A percentile compares a stretch with the other conserved stretches of the same genome.
phyloP scores from a whole-genome alignment of 352 stramenopile genomes.

The Pythium dissimile region DNA sequence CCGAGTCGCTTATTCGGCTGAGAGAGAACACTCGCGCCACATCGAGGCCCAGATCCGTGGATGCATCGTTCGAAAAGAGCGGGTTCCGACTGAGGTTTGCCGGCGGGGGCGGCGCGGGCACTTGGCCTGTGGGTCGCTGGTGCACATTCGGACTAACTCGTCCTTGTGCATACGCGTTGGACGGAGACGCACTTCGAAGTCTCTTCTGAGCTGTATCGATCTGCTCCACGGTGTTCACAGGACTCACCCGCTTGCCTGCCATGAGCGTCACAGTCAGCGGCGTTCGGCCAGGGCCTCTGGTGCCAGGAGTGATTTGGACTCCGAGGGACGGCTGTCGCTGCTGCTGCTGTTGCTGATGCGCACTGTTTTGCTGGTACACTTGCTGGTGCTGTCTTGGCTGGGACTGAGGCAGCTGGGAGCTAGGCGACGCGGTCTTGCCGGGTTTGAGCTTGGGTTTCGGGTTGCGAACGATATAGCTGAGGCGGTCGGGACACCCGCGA shows the following conservation, averaged over 20 bases:
- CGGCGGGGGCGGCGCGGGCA: slow-evolving; percentile 5
- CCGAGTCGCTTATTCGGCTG: slow-evolving; percentile 23
- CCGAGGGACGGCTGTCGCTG: slow-evolving; percentile 8
- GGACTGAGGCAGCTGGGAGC: background rate
- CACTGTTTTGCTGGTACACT: slow-evolving; percentile 4
- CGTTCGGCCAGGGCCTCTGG: slow-evolving; percentile 1
- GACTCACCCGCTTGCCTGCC: slow-evolving; percentile 22
- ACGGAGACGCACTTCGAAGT: slow-evolving; percentile 2
- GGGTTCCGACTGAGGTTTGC: slow-evolving; percentile 31
- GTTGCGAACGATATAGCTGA: slow-evolving; percentile 56
- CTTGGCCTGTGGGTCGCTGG: background rate
- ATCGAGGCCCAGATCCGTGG: slow-evolving; percentile 23
- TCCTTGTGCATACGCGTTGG: background rate
- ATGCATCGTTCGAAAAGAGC: slow-evolving; percentile 54
- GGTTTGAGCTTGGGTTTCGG: slow-evolving; percentile 27
- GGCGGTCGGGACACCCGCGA: slow-evolving; percentile 37
- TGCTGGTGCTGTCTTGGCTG: background rate
- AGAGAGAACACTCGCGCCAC: slow-evolving; percentile 22
- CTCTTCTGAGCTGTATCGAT: slow-evolving; percentile 12
- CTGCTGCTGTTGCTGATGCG: background rate
- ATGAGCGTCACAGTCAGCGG: slow-evolving; percentile 53
- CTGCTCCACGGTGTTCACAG: background rate
- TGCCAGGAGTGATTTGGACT: slow-evolving; percentile 14
- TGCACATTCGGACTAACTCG: background rate
- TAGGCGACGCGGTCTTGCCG: background rate